Evolutionary conservation across 257 asterid genomes (phyloP), one percentile per base, ranked within the genome.

Genomic region (Forsythia suspensa): DNA sequence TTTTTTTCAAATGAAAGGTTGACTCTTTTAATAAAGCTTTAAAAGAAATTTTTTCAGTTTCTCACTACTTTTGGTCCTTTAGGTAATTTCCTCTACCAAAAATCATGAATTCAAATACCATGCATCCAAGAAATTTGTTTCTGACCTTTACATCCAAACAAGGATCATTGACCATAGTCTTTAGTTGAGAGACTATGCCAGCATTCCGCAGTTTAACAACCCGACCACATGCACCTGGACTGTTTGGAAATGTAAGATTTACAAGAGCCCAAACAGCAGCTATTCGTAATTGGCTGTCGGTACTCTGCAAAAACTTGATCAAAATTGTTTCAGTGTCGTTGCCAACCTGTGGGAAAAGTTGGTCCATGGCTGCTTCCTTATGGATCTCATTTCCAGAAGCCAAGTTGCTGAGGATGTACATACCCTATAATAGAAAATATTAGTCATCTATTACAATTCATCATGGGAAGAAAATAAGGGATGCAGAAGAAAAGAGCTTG

Each of bases 351-450:
- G 90, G 89, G 67, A 92, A 90, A 73, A 93, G 90, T 83, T 86
- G 85, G 77, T 77, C 82, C 97, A 95, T 91, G 72, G 93, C 92
- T 2, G 94, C 98, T 89, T 92, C 96, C 89, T 92, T 91, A 83
- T 93, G 99, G 82, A 81, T 85, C 85, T 92, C 99, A 80, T 85
- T 88, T 57, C 99, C 98, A 67, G 99, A 95, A 80, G 97, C 93
- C 80, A 92, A 85, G 67, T 95, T 95, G 87, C 85, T 82, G 36
- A 95, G 91, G 71, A 91, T 74, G 80, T 88, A 90, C 98, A 93
- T 88, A 38, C 88, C 96, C 99, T 95, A 85, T 29, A 79, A 15
- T 65, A 66, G 70, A 20, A 72, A 42, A 52, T 13, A 55, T 24
- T 74, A 29, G 71, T 36, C 52, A 74, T 36, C 52, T 20, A 21